Evolutionary conservation across 2,329 filamentous ascomycete species (phyloP), one percentile per base, ranked within the genome.

Genomic region (Alternaria atra): DNA sequence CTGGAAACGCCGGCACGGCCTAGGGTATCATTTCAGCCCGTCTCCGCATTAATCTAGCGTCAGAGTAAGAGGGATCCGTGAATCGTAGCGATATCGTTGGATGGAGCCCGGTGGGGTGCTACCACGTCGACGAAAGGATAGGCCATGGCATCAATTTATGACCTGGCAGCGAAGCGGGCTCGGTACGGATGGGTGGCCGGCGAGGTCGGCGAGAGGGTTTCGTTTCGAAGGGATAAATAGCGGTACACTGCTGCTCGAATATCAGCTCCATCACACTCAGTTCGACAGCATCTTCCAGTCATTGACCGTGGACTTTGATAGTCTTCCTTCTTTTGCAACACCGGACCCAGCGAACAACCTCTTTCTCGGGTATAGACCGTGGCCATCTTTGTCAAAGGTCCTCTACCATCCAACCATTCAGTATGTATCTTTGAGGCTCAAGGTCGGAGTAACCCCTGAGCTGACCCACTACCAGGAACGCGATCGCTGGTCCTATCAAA

Each of bases 1-100:
- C 74, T 78, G 74, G 75, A 76, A 58, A 74, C 75, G 74, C 74
- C 78, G 71, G 78, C 72, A 78, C 73, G 71, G 75, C 70, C 78
- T 79, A 80, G 75, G 78, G 79, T 80, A 73, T 77, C 79, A 80
- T 80, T 78, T 77, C 78, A 80, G 75, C 76, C 68, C 71, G 75
- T 77, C 73, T 77, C 70, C 75, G 73, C 75, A 75, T 72, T 73
- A 69, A 69, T 77, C 73, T 82, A 81, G 80, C 78, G 80, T 76
- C 76, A 76, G 71, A 77, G 77, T 67, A 77, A 77, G 66, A 74
- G 76, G 74, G 73, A 76, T 76, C 77, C 77, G 76, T 74, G 69
- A 75, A 81, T 81, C 77, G 80, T 78, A 72, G 77, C 77, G 64
- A 77, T 76, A 73, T 79, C 68, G 81, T 83, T 83, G 81, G 81